Evolutionary conservation across 2,329 filamentous ascomycete species (phyloP).

Genomic region (Ascochyta fabae): DNA sequence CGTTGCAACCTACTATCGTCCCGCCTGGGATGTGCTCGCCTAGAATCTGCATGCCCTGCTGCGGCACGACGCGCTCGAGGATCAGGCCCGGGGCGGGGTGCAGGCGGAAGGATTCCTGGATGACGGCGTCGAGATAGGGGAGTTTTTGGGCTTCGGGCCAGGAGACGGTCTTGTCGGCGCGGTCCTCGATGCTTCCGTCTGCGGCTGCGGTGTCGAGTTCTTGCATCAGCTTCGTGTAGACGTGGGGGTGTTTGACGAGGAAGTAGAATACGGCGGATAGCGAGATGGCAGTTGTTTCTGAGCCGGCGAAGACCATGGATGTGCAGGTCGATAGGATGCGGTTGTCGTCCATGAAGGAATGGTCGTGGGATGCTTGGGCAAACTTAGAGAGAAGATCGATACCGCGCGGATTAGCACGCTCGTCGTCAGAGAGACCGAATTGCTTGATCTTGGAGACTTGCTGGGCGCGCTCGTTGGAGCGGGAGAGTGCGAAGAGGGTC

Average conservation of each 20-base stretch:
- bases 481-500: constrained; percentile 71
- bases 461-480: constrained; percentile 69
- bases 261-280: constrained; percentile 76
- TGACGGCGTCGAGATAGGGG: constrained; percentile 76
- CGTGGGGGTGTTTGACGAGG: constrained; percentile 67
- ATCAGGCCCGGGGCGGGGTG: constrained; percentile 77
- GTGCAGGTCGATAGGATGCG: constrained; percentile 74
- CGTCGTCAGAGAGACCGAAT: constrained; percentile 47
- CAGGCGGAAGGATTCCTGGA: constrained; percentile 79
- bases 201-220: constrained; percentile 69
- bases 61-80: constrained; percentile 75
- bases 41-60: constrained; percentile 67
- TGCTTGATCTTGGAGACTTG: constrained; percentile 58
- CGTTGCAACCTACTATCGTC: constrained; percentile 75
- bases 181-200: constrained; percentile 54
- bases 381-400: constrained; percentile 75
- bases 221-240: constrained; percentile 61
- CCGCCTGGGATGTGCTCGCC: constrained; percentile 70
- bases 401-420: constrained; percentile 42
- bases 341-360: constrained; percentile 74
- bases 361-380: constrained; percentile 69
- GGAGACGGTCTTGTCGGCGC: constrained; percentile 65
- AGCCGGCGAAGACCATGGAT: constrained; percentile 75
- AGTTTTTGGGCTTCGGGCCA: constrained; percentile 74
- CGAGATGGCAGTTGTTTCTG: constrained; percentile 80